Base-by-base conservation (phyloP, 2,329 filamentous ascomycete species). In the Cryphonectria japonica region DNA sequence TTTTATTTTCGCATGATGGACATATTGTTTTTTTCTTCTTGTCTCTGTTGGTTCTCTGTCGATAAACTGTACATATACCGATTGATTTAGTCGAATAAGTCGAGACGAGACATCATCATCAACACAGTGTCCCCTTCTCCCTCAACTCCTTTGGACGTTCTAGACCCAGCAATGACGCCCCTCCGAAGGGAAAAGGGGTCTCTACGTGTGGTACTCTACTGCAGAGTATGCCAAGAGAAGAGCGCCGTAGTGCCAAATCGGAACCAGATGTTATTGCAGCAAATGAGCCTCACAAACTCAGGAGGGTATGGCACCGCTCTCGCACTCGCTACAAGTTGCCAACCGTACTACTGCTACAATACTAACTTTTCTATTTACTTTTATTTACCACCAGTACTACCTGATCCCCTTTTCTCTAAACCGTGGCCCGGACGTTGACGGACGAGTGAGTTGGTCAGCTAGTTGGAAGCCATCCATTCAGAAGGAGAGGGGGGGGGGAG, bases 41-140 rank as follows among this genome's bases (percentile, higher is more conserved):
- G 3, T 37, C 34, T 37, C 37, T 22, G 34, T 60, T 66, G 59
- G 14, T 32, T 50, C n/a, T 32, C 39, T 66, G 62, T 63, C 46
- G 41, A 65, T 64, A 46, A 29, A 60, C 8, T 69, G 68, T 69
- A 69, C 29, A 41, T 61, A 69, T 59, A 59, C n/a, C 16, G 16
- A 22, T 41, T 54, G n/a, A 50, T 50, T 11, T n/a, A 50, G 46
- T n/a, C 13, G 37, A 22, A 50, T 22, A 19, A 65, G 57, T 37
- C 29, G 46, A 63, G 50, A 59, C 29, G 13, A 37, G 26, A 39
- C 41, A 60, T 22, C 37, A 19, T 39, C 41, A 60, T 22, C 37
- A 29, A 37, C 43, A n/a, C 2, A 37, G 34, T 34, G 59, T 26
- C 34, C 19, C 57, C 9, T 19, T 19, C 19, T 9, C 46, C 22